Evolutionary conservation across 1,284 basidiomycete species (phyloP), one percentile per base, ranked within the genome.

Genomic region (Athelia psychrophila): DNA sequence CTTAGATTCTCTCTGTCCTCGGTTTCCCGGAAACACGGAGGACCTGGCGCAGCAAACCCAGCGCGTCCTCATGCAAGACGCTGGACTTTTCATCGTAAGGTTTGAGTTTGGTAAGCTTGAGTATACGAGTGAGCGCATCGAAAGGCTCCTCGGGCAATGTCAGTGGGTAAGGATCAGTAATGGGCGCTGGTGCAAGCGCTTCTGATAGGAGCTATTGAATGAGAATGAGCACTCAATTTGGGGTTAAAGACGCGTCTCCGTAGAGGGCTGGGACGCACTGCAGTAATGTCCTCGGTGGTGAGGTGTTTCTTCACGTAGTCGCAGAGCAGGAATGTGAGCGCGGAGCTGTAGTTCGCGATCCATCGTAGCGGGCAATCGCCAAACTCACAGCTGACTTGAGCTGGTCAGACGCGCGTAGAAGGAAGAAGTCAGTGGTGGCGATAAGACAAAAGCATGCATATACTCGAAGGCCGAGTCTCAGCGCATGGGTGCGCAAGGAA

Each of bases 231-330:
- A 54, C 53, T 57, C 51, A 42, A 19, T 27, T 18, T n/a, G 24
- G 6, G 44, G 5, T n/a, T n/a, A n/a, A 27, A 20, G 22, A 32
- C 44, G 44, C 44, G 44, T 50, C 27, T 38, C n/a, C n/a, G 32
- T 38, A 23, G 22, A 44, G 44, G 16, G 13, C 5, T 30, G 25
- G 44, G 9, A 64, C 71, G 48, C 55, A 78, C 84, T 60, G 81
- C 71, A 40, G 72, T 61, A 6, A 80, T 65, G 61, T 86, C 76
- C 59, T 84, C 72, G 47, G 67, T 76, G 0, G 82, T 78, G 32
- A 84, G 66, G 63, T 87, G 78, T n/a, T 63, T 64, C 22, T 71
- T 68, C 6, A 70, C 75, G 58, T 87, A 87, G 40, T 77, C 69
- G 18, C 78, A 66, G 22, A 87, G 70, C 16, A 84, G 62, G 77